Base-by-base conservation (phyloP, 2,329 filamentous ascomycete species). In the Emergomyces orientalis region DNA sequence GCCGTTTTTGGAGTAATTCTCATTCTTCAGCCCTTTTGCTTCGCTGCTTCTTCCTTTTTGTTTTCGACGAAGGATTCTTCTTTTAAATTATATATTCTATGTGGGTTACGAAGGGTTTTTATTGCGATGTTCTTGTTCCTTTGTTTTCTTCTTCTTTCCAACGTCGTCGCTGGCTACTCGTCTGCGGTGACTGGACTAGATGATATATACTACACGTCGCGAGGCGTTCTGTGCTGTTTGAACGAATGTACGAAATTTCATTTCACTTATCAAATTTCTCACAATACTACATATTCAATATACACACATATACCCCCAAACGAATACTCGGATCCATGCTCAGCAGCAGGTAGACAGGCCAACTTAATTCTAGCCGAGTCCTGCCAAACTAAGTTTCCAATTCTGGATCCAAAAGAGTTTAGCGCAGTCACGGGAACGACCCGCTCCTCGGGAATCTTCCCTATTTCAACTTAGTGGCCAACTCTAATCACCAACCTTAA, bases 1-100 rank as follows among this genome's bases (percentile, higher is more conserved):
- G 71, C 77, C 90, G 34, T 95, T 95, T 67, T 71, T 90, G 63
- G 41, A 45, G 41, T 59, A 41, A 59, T 59, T 43, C 22, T 22
- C 43, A n/a, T n/a, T n/a, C n/a, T n/a, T n/a, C n/a, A n/a, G 7
- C 25, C 49, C 27, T n/a, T n/a, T 52, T 7, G 25, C 19, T 47
- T 56, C 32, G 3, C 11, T 56, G 14, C 22, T 30, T 27, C 22
- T 55, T 37, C 14, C 6, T 5, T n/a, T 47, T 59, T 45, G 1
- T 47, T n/a, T 30, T 14, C 8, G 5, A 8, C 30, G 27, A 14
- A 30, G 51, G 34, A 1, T 25, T 57, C 13, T 59, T 59, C 11
- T 32, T 25, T 43, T 22, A 11, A 7, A 39, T 30, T 55, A 55
- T 32, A 55, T 34, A 14, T 30, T 34, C 19, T 13, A 22, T 37